Evolutionary conservation across 768 basidiomycete genomes (phyloP), one percentile per base, ranked within the genome.

Genomic region (Mycena olivaceomarginata): DNA sequence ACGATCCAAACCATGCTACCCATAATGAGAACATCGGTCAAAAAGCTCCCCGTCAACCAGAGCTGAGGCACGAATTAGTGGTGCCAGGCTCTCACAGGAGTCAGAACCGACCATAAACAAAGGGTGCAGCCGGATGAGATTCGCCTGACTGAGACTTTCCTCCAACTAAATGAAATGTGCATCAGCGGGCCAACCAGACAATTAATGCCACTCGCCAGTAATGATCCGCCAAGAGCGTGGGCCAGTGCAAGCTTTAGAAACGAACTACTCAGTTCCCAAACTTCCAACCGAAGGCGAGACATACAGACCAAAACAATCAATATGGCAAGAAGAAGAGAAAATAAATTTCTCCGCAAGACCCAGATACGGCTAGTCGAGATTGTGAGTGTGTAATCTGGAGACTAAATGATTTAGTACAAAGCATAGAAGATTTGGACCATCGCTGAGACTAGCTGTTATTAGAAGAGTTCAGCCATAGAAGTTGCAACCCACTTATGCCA

Each of bases 351-450:
- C 8, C 25, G 48, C 67, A 67, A 31, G 18, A 22, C 3, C 67
- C 67, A 53, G 9, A 75, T 75, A 4, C 67, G 74, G 1, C 74
- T 75, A 45, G n/a, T 20, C 20, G 20, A 9, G 41, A 12, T 22
- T 1, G 11, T 37, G 41, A 25, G 11, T 10, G 22, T 2, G 20
- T 13, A 39, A 39, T 20, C 8, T 8, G 12, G 31, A 25, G 2
- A 15, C 2, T 2, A 45, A 40, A 16, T 60, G 18, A 8, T 22
- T 37, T 37, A 12, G 15, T 43, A 75, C 74, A 40, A 51, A 2
- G 74, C 67, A 45, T 75, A 75, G 48, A 75, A 69, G 25, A 75
- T 39, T 22, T 75, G 67, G 9, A 75, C 74, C 60, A 51, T 18
- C 0, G 67, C 60, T 1, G 74, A 60, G 48, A 75, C 74, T 75